phyloP scores from a whole-genome alignment of 2,329 filamentous ascomycete species.

The Calonectria multiphialidica region DNA sequence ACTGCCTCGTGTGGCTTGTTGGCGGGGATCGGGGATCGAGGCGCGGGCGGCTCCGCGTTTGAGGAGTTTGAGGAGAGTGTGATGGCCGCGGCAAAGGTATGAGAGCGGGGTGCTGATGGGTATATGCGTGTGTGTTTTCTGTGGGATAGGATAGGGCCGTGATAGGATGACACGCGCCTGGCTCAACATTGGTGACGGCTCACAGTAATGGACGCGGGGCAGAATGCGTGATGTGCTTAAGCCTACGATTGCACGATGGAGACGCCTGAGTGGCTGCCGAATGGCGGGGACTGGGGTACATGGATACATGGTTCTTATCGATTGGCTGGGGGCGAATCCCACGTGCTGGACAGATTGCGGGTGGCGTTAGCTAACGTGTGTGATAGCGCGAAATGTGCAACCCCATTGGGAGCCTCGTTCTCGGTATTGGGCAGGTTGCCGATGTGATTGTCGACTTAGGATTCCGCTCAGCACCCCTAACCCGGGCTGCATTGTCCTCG shows the following conservation, averaged over 20 bases:
- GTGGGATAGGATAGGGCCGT: not conserved
- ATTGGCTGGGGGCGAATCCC: slow-evolving; percentile 10
- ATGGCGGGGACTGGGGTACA: not conserved
- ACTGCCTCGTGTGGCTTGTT: too few relatives aligned
- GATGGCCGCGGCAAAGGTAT: not conserved
- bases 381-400: not conserved
- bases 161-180: not conserved
- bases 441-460: not conserved
- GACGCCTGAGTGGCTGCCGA: not conserved
- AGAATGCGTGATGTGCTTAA: not conserved
- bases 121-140: not conserved
- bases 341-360: slow-evolving; percentile 17
- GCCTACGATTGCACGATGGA: not conserved
- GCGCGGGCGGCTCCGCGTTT: not conserved
- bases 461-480: not conserved
- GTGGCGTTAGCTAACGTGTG: not conserved
- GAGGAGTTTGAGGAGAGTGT: not conserved
- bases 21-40: too few relatives aligned
- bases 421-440: not conserved
- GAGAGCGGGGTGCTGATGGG: not conserved
- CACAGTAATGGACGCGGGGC: not conserved
- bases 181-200: not conserved
- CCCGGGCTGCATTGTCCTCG: not conserved
- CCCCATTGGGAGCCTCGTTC: not conserved
- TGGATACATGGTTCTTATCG: not conserved